A percentile compares a stretch with the other conserved stretches of the same genome.
Conservation (phyloP, 169 alveolate species). For the Plasmodium falciparum region DNA sequence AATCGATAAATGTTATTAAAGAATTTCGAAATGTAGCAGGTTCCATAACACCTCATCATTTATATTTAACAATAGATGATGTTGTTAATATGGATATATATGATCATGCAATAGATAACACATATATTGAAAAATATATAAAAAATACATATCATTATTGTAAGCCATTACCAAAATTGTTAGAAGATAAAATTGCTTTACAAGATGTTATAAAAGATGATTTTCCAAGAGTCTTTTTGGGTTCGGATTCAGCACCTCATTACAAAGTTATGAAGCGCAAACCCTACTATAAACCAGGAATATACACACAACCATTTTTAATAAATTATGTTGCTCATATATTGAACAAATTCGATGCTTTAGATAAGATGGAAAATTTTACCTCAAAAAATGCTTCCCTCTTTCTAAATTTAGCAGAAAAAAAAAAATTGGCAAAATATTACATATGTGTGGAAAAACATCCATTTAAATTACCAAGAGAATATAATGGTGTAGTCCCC, state of each 20-base stretch:
- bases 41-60: constrained; percentile 74
- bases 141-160: constrained; percentile 84
- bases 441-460: constrained; percentile 23
- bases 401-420: constrained; percentile 79
- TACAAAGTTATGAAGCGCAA: constrained; percentile 69
- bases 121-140: constrained; percentile 54
- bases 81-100: constrained; percentile 47
- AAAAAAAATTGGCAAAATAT: constrained; percentile 13
- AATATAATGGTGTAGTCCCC: constrained; percentile 82
- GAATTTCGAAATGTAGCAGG: constrained; percentile 80
- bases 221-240: constrained; percentile 80
- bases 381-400: constrained; percentile 81
- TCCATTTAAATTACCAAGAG: constrained; percentile 33
- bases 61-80: constrained; percentile 66
- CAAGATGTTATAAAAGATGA: constrained; percentile 60
- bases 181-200: constrained; percentile 82
- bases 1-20: constrained; percentile 69
- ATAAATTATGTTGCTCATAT: constrained; percentile 78
- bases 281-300: constrained; percentile 83
- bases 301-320: constrained; percentile 85
- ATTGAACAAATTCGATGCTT: constrained; percentile 74
- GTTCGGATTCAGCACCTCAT: constrained; percentile 90
- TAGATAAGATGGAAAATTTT: constrained; percentile 82
- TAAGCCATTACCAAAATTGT: constrained; percentile 84
- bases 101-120: constrained; percentile 78